phyloP scores from a whole-genome alignment of 176 grass and related monocot species.

The Carex parvula region DNA sequence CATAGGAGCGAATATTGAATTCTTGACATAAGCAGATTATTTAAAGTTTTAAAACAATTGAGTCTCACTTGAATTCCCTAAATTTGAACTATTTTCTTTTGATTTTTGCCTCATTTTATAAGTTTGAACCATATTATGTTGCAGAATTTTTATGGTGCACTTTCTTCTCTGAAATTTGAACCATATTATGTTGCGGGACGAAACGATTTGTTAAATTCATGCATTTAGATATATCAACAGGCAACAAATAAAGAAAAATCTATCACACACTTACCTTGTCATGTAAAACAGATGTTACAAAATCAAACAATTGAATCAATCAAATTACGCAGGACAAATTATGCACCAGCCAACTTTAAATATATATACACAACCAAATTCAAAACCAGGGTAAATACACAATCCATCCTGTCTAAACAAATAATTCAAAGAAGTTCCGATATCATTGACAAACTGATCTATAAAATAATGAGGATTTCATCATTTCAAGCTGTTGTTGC shows the following conservation, averaged over 20 bases:
- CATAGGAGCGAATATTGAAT: not conserved
- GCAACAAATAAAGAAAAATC: not conserved
- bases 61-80: too few relatives aligned
- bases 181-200: not conserved
- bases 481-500: not conserved
- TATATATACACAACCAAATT: conserved; percentile 15
- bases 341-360: not conserved
- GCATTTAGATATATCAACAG: not conserved
- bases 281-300: not conserved
- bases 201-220: not conserved
- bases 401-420: conserved; percentile 4
- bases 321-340: not conserved
- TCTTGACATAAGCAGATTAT: not conserved
- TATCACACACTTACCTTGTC: conserved; percentile 8
- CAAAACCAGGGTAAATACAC: not conserved
- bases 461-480: not conserved
- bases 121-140: too few relatives aligned
- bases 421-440: not conserved
- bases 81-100: not conserved
- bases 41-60: not conserved
- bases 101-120: not conserved
- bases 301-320: conserved; percentile 8
- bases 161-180: too few relatives aligned
- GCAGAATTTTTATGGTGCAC: too few relatives aligned
- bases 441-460: not conserved